Conservation (phyloP, 176 grass and related monocot species). For the Aegilops sharonensis region DNA sequence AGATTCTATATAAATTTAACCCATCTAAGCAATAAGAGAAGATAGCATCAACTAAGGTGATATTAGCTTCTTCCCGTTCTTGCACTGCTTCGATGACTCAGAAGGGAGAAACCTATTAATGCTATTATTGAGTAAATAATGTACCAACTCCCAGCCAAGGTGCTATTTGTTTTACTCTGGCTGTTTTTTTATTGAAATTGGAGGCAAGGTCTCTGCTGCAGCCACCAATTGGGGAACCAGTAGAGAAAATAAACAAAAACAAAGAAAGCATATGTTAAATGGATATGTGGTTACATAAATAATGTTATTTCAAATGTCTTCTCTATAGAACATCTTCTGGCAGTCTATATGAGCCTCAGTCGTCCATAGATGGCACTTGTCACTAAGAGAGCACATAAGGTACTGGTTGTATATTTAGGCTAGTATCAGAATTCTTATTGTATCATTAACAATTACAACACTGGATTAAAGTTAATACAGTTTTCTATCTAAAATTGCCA, state of each 20-base stretch:
- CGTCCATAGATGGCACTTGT: background rate
- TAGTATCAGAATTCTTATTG: background rate
- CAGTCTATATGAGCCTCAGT: background rate
- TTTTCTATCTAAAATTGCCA: background rate
- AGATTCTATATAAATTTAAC: too few species aligned
- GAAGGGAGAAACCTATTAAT: background rate
- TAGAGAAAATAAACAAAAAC: conserved; percentile 9
- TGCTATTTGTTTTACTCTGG: background rate
- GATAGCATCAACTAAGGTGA: too few species aligned
- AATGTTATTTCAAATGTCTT: background rate
- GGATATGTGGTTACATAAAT: background rate
- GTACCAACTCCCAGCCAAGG: background rate
- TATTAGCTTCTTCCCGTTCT: background rate
- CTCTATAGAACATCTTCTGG: background rate
- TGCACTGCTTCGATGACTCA: background rate
- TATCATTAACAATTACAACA: background rate
- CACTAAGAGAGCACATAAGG: background rate
- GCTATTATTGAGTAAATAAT: background rate
- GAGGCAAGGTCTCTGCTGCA: background rate
- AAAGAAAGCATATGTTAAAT: background rate
- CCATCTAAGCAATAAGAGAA: too few species aligned
- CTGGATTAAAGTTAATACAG: background rate
- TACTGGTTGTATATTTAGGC: background rate
- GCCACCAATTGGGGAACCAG: background rate
- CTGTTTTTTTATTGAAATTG: background rate